Conservation (phyloP, 2,329 filamentous ascomycete species). For the Xenoacremonium recifei region DNA sequence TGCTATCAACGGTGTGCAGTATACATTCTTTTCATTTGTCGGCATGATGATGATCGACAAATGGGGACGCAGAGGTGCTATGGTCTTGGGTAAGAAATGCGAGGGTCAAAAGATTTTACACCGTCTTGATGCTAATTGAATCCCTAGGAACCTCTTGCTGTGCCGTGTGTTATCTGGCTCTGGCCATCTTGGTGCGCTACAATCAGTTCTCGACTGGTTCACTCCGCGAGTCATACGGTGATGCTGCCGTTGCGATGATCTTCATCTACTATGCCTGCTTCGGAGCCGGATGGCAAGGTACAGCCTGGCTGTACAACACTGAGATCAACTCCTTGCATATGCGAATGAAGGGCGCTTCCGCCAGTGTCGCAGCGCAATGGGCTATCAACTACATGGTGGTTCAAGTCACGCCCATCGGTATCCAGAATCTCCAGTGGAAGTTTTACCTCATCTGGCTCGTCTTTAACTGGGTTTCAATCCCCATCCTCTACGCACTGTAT, state of each 20-base stretch:
- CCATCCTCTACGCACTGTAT: conserved; percentile 1
- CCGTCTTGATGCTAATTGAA: neutral
- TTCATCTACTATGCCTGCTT: neutral
- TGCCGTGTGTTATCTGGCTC: neutral
- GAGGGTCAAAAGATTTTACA: neutral
- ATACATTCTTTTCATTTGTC: neutral
- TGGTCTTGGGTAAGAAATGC: neutral
- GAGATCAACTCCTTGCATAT: neutral
- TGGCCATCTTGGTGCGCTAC: neutral
- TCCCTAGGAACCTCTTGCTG: neutral
- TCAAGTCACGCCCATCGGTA: neutral
- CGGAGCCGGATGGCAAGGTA: neutral
- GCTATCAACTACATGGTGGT: neutral
- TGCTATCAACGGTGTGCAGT: neutral
- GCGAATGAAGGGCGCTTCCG: neutral
- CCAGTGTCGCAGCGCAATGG: neutral
- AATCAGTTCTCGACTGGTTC: neutral
- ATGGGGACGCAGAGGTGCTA: neutral
- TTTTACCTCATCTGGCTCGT: conserved; percentile 4
- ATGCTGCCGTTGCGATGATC: neutral
- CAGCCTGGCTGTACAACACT: neutral
- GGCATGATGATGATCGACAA: neutral
- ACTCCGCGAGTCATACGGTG: too few species aligned
- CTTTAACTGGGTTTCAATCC: conserved; percentile 4
- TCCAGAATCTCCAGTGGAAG: conserved; percentile 3